Base-by-base conservation (phyloP, 78 protist species). In the Dictyostelium capitatum region DNA sequence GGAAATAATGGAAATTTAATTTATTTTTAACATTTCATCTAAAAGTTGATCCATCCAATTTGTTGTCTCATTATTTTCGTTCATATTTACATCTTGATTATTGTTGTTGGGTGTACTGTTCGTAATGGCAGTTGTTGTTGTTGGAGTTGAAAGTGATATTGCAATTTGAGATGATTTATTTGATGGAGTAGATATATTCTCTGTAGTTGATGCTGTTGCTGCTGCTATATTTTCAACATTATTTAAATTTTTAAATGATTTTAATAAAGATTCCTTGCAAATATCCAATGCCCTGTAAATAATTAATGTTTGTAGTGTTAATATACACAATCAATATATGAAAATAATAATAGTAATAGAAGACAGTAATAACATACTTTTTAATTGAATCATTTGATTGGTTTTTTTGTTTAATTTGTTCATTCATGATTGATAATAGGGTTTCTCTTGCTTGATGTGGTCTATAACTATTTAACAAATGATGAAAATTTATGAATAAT, bases 371-470 rank as follows among this genome's bases (percentile, higher is more conserved):
- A 51, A 51, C 15, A 25, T 67, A 83, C 91, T 62, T 85, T 25
- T 74, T 85, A 11, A 85, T 59, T 2, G 41, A 54, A 56, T 75
- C 50, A 65, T 51, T 87, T 30, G 57, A 37, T 51, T 77, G 70
- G 25, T 7, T 77, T 72, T 77, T 87, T 64, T 87, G 83, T 59
- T 87, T 87, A 51, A 74, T 59, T 78, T 87, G 93, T 32, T 87
- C 93, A 30, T 47, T 64, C 93, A 87, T 87, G 11, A 87, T 87
- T 43, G 83, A 70, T 8, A 77, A 9, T 51, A 87, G 64, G 2
- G 93, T 87, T 77, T 87, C 93, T 74, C 93, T 74, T 4, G 93
- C 87, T 77, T 87, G 84, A 47, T 87, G 93, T 32, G 93, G 93
- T 47, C 93, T 77, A 77, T 87, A 87, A 32, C 93, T 87, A 64